Evolutionary conservation across 768 basidiomycete species (phyloP).

Genomic region (Lactarius indigo): DNA sequence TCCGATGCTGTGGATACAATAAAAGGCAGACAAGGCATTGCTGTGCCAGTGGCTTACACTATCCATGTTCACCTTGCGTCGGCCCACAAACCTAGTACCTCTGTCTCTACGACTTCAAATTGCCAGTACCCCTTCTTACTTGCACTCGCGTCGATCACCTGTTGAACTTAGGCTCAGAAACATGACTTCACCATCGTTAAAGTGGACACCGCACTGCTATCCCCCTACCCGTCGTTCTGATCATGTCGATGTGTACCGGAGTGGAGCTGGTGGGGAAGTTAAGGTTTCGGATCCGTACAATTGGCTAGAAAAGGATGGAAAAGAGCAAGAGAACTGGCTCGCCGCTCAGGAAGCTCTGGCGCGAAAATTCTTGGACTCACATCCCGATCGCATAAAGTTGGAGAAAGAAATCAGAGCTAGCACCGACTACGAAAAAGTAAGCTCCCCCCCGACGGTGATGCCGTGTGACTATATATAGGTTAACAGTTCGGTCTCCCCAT

Average conservation of each 20-base stretch:
- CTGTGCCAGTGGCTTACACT: background rate
- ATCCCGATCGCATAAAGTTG: conserved; percentile 53
- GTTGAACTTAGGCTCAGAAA: background rate
- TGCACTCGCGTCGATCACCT: background rate
- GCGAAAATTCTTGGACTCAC: conserved; percentile 57
- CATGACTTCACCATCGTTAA: conserved; percentile 33
- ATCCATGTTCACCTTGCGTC: background rate
- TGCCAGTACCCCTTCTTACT: background rate
- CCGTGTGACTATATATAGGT: background rate
- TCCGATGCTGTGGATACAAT: conserved; percentile 43
- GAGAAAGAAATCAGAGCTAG: conserved; percentile 55
- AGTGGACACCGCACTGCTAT: conserved; percentile 56
- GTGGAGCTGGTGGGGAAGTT: conserved; percentile 57
- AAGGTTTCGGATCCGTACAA: conserved; percentile 66
- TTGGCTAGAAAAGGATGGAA: conserved; percentile 64
- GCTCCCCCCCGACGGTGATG: background rate
- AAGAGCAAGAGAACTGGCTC: conserved; percentile 66
- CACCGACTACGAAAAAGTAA: conserved; percentile 41
- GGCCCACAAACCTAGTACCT: background rate
- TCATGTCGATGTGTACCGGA: conserved; percentile 66
- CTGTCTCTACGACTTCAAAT: background rate
- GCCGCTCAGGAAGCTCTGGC: conserved; percentile 58
- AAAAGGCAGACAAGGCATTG: background rate
- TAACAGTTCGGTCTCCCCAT: conserved; percentile 59
- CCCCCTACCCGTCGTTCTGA: conserved; percentile 63